Percentiles rank a stretch among this genome's conserved stretches.
phyloP scores from a whole-genome alignment of 1,139 yeast species.

The Zygotorulaspora mrakii region DNA sequence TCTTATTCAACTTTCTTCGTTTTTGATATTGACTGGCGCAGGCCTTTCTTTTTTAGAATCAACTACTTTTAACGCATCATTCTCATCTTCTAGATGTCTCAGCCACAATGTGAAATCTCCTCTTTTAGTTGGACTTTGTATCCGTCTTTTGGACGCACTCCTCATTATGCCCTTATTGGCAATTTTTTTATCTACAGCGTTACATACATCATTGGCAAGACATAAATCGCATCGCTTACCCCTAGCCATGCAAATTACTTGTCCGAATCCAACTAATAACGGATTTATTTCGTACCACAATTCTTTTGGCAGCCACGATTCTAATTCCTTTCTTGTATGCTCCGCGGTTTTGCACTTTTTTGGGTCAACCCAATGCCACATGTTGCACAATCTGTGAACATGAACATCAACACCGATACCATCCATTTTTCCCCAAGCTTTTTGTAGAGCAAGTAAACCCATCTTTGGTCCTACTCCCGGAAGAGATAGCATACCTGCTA shows the following conservation, averaged over 20 bases:
- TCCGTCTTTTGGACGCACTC: not conserved
- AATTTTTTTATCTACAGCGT: constrained; percentile 19
- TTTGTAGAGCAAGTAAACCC: constrained; percentile 78
- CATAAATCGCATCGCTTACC: constrained; percentile 76
- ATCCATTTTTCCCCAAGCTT: constrained; percentile 68
- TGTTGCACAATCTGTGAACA: constrained; percentile 71
- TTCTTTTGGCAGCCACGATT: constrained; percentile 68
- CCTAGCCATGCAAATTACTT: constrained; percentile 74
- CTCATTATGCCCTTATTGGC: constrained; percentile 4
- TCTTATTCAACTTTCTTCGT: not conserved
- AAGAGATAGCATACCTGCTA: constrained; percentile 59
- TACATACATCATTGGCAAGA: constrained; percentile 28
- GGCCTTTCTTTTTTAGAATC: constrained; percentile 4
- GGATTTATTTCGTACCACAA: constrained; percentile 87
- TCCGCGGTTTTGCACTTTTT: constrained; percentile 63
- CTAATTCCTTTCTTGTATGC: constrained; percentile 61
- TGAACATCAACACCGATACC: constrained; percentile 97
- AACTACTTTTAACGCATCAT: constrained; percentile 6
- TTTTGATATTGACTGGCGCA: not conserved
- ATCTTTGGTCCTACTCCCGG: constrained; percentile 98
- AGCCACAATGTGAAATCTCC: constrained; percentile 17
- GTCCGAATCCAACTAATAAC: constrained; percentile 88
- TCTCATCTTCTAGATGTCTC: constrained; percentile 11
- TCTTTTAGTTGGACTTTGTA: constrained; percentile 9
- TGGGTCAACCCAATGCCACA: constrained; percentile 75